These are phyloP conservation scores for Rubia balearica DNA, from an alignment of 305 asterid genomes.

Conservation along the genomic window DNA sequence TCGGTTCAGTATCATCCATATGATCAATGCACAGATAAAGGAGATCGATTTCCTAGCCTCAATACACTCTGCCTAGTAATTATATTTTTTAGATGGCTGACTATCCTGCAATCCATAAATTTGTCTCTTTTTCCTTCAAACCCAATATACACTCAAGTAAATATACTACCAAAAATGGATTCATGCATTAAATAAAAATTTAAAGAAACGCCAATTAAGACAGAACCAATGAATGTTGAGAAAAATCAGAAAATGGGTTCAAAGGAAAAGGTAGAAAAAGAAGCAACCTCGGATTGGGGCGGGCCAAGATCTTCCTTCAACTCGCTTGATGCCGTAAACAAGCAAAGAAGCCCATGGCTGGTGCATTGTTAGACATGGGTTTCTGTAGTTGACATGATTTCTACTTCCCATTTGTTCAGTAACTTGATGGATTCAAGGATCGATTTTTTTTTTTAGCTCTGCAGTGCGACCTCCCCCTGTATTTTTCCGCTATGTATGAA, in stretches of 20 bases:
- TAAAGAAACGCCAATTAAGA: not conserved
- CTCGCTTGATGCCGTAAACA: constrained; percentile 82
- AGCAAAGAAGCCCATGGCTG: constrained; percentile 99
- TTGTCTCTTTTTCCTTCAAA: too few species aligned
- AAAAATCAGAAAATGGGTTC: not conserved
- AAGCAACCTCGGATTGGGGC: constrained; percentile 64
- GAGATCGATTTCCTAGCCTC: not conserved
- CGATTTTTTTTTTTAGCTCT: not conserved
- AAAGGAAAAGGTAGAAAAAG: not conserved
- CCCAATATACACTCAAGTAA: not conserved
- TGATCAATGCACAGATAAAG: not conserved
- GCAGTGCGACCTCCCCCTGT: not conserved
- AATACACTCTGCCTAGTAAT: not conserved
- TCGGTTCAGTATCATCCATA: not conserved
- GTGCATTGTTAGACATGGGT: constrained; percentile 95
- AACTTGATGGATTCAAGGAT: not conserved
- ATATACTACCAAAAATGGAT: not conserved
- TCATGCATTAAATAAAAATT: not conserved
- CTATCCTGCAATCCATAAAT: too few species aligned
- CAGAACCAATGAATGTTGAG: not conserved
- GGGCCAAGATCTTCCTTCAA: constrained; percentile 98
- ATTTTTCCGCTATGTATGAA: not conserved
- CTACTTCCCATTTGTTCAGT: constrained; percentile 40
- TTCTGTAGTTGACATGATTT: constrained; percentile 44
- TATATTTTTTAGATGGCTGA: too few species aligned